phyloP scores from a whole-genome alignment of 2,329 filamentous ascomycete genomes.

The Fusarium irregulare region DNA sequence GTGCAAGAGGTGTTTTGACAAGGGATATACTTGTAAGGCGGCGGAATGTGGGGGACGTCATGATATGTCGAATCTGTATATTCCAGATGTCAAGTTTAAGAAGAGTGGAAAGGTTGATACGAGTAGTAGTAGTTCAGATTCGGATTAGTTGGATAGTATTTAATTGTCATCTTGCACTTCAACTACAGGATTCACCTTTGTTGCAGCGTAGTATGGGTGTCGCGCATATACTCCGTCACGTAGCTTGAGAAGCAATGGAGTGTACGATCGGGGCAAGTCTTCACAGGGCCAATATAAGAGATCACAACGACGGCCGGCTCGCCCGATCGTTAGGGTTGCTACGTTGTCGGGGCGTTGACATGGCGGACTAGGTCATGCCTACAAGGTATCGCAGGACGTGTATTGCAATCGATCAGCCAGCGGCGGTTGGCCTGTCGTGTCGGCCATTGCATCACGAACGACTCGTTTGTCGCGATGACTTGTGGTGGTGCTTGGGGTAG shows the following conservation, averaged over 20 bases:
- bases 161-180: neutral
- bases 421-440: neutral
- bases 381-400: too few relatives aligned
- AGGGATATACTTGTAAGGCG: slow-evolving; percentile 17
- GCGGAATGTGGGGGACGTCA: neutral
- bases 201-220: neutral
- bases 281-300: neutral
- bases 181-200: neutral
- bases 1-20: slow-evolving; percentile 24
- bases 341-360: neutral
- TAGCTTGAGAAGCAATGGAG: neutral
- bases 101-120: slow-evolving; percentile 1
- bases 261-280: neutral
- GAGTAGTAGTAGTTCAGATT: neutral
- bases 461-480: neutral
- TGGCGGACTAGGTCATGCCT: neutral
- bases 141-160: neutral
- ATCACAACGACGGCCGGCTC: neutral
- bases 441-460: neutral
- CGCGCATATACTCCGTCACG: neutral
- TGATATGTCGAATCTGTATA: slow-evolving; percentile 12
- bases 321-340: neutral
- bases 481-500: neutral
- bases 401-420: neutral
- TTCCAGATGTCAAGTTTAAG: slow-evolving; percentile 2